Evolutionary conservation across 768 basidiomycete species (phyloP).

Genomic region (Cystobasidium ongulense): DNA sequence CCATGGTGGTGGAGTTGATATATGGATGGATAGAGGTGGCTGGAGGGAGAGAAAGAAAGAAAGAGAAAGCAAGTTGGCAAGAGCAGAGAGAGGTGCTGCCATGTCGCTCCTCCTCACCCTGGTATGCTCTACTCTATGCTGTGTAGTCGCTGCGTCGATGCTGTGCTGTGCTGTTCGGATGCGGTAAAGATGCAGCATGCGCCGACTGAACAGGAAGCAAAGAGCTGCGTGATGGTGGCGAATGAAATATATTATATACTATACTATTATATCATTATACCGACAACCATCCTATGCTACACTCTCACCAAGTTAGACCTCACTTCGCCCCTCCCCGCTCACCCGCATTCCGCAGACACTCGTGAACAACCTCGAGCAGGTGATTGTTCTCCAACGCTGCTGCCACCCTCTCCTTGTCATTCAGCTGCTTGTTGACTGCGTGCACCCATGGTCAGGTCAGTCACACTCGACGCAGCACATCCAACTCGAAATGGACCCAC

Average conservation of each 20-base stretch:
- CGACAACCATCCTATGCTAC: too few relatives aligned
- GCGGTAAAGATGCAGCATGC: too few relatives aligned
- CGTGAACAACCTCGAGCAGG: slow-evolving; percentile 77
- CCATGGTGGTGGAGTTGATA: background rate
- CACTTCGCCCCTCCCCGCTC: slow-evolving; percentile 42
- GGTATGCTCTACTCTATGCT: too few relatives aligned
- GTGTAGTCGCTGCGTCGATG: too few relatives aligned
- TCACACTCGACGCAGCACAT: background rate
- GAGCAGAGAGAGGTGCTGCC: too few relatives aligned
- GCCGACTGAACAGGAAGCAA: too few relatives aligned
- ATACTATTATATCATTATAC: too few relatives aligned
- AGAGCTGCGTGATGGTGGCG: too few relatives aligned
- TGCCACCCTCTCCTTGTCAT: slow-evolving; percentile 93
- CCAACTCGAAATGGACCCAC: slow-evolving; percentile 48
- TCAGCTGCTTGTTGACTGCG: slow-evolving; percentile 92
- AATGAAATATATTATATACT: too few relatives aligned
- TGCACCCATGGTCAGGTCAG: background rate
- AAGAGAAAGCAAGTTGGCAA: background rate
- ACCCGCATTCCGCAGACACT: slow-evolving; percentile 54
- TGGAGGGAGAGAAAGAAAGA: background rate
- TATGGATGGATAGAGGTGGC: background rate
- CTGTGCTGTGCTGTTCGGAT: too few relatives aligned
- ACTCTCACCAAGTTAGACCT: background rate
- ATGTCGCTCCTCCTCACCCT: too few relatives aligned
- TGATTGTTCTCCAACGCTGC: slow-evolving; percentile 89